phyloP scores from a whole-genome alignment of 1,139 yeast genomes.

The Hansenula anomala region DNA sequence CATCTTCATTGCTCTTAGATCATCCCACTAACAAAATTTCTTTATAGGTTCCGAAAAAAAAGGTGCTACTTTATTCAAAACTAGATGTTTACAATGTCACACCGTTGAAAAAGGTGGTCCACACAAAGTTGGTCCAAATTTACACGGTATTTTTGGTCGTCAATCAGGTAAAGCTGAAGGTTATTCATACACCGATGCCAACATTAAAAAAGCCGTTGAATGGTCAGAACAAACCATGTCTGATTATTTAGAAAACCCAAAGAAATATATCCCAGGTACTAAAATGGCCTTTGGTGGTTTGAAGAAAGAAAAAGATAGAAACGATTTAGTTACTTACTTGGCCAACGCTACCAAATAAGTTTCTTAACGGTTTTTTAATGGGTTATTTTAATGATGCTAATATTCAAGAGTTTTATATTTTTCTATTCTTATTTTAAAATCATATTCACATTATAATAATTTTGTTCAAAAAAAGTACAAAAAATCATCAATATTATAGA shows the following conservation, averaged over 20 bases:
- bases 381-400: not conserved
- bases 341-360: slow-evolving; percentile 65
- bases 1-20: too few relatives aligned
- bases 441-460: not conserved
- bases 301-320: slow-evolving; percentile 98
- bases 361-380: not conserved
- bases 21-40: not conserved
- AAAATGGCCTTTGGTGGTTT: slow-evolving; percentile 99
- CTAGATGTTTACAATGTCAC: slow-evolving; percentile 99
- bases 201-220: slow-evolving; percentile 88
- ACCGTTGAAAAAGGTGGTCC: slow-evolving; percentile 95
- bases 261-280: slow-evolving; percentile 99
- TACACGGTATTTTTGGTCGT: slow-evolving; percentile 93
- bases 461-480: not conserved
- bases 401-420: too few relatives aligned
- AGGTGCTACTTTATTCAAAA: slow-evolving; percentile 98
- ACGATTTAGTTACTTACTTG: slow-evolving; percentile 91
- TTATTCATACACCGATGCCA: slow-evolving; percentile 95
- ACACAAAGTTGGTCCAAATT: slow-evolving; percentile 98
- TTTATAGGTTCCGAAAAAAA: slow-evolving; percentile 70
- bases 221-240: slow-evolving; percentile 90
- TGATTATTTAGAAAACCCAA: slow-evolving; percentile 98
- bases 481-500: too few relatives aligned
- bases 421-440: too few relatives aligned
- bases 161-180: slow-evolving; percentile 89